Base-by-base conservation (phyloP, 352 stramenopile genomes). In the Globisporangium spinosum region DNA sequence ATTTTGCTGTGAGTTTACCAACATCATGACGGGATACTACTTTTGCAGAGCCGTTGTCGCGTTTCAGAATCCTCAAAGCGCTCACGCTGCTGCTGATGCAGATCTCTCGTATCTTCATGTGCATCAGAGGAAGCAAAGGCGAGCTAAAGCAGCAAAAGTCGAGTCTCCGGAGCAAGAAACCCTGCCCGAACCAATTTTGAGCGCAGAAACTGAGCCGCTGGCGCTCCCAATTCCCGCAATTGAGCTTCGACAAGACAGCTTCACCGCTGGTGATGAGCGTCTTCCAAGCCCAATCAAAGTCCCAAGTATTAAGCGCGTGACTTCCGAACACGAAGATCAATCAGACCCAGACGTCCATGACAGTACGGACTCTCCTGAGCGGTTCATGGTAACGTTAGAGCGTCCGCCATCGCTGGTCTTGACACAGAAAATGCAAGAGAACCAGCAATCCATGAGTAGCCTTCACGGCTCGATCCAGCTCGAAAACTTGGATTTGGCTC, bases 401-500 rank as follows among this genome's bases (percentile, higher is more conserved):
- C 64, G 72, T 0, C 70, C 75, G 6, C 64, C 70, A 1, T 77
- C 72, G 2, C 45, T 79, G 3, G 35, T 74, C 6, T 25, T 81
- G 0, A 56, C 58, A 3, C 60, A 75, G 17, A 70, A 69, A 59
- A 58, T 68, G 32, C 29, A 57, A 40, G 51, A 67, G 43, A 63
- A 64, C 0, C 25, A 67, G 59, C 17, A 9, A 40, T 20, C 20
- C n/a, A 15, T 51, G 57, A 27, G 27, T 20, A 47, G 23, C 5
- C 29, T 17, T 3, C 35, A 34, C 25, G 59, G 69, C 5, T 53
- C 59, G 23, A 78, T 80, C 43, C 25, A 54, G 25, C 54, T 82
- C 2, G 75, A 77, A 57, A 68, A 82, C 38, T 6, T 79, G 25
- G 67, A 79, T 22, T 77, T 70, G 0, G 13, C 34, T 3, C 64